Percentiles rank a stretch among this genome's conserved stretches.
phyloP scores from a whole-genome alignment of 176 grass and related monocot species.

The Cocos nucifera region DNA sequence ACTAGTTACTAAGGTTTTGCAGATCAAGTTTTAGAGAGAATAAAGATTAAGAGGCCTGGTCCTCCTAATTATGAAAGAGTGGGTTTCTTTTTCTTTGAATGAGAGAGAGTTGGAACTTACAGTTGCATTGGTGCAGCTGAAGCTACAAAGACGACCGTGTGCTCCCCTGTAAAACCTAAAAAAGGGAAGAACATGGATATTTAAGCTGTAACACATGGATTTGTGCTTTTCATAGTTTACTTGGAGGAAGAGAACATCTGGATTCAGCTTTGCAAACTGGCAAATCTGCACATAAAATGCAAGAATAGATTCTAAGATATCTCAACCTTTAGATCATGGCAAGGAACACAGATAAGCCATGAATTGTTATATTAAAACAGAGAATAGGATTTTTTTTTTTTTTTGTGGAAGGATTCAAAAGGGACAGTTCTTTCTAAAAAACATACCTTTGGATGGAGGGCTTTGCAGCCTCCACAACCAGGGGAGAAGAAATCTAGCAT shows the following conservation, averaged over 20 bases:
- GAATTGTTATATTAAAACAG: no score
- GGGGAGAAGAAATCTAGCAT: constrained; percentile 11
- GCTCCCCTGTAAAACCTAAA: constrained; percentile 12
- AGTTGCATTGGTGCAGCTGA: constrained; percentile 18
- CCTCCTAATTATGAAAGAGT: no score
- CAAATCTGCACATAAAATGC: neutral
- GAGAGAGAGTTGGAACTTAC: neutral
- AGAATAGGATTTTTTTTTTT: no score
- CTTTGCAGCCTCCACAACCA: constrained; percentile 12
- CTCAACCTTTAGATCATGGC: no score
- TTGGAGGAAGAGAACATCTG: constrained; percentile 6
- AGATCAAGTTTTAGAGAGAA: no score
- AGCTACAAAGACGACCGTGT: constrained; percentile 8
- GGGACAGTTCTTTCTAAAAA: neutral
- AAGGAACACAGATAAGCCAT: no score
- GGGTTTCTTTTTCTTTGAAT: no score
- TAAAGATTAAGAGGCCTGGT: no score
- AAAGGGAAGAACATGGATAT: constrained; percentile 10
- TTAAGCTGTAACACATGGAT: constrained; percentile 12
- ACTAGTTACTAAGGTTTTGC: no score
- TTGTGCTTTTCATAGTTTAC: constrained; percentile 10
- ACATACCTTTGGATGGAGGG: constrained; percentile 9
- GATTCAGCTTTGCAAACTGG: constrained; percentile 6
- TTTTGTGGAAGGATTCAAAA: no score
- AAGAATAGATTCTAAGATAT: neutral